Percentiles rank a stretch among this genome's conserved stretches.
These are phyloP conservation scores for Bipolaris victoriae DNA, from an alignment of 2,329 filamentous ascomycete species.

Conservation along the genomic window DNA sequence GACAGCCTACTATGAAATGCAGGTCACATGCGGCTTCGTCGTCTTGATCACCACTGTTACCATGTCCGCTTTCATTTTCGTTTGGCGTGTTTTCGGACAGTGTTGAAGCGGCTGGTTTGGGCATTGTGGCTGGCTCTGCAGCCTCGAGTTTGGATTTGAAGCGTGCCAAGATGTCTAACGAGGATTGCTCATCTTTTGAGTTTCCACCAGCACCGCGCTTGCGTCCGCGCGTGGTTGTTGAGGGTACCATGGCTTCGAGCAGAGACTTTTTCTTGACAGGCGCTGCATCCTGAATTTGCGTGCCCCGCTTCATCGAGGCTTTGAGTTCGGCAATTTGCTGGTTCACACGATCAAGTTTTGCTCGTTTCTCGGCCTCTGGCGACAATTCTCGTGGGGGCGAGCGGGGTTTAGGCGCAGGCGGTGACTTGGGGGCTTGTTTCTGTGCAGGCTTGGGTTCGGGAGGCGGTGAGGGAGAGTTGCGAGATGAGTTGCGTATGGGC, in stretches of 20 bases:
- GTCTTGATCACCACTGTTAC: constrained; percentile 29
- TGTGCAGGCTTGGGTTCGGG: constrained; percentile 30
- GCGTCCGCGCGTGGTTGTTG: constrained; percentile 71
- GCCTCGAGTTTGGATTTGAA: constrained; percentile 77
- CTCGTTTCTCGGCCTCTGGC: constrained; percentile 44
- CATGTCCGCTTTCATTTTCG: background rate
- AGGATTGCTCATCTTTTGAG: constrained; percentile 53
- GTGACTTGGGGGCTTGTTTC: constrained; percentile 19
- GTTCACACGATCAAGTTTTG: constrained; percentile 71
- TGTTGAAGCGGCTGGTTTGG: constrained; percentile 39
- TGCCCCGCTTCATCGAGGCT: constrained; percentile 76
- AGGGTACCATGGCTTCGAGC: constrained; percentile 75
- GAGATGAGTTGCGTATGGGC: constrained; percentile 41
- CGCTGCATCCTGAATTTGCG: constrained; percentile 37
- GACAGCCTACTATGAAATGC: constrained; percentile 94
- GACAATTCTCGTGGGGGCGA: constrained; percentile 49
- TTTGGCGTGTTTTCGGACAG: constrained; percentile 28
- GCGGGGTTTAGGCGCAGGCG: constrained; percentile 24
- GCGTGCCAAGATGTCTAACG: constrained; percentile 73
- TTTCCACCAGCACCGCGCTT: constrained; percentile 70
- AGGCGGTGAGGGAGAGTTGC: constrained; percentile 30
- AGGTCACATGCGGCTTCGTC: constrained; percentile 75
- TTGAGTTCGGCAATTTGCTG: constrained; percentile 82
- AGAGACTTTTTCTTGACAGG: constrained; percentile 62
- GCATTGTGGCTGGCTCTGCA: constrained; percentile 45